Evolutionary conservation across 352 stramenopile species (phyloP).

Genomic region (Pythium biforme): DNA sequence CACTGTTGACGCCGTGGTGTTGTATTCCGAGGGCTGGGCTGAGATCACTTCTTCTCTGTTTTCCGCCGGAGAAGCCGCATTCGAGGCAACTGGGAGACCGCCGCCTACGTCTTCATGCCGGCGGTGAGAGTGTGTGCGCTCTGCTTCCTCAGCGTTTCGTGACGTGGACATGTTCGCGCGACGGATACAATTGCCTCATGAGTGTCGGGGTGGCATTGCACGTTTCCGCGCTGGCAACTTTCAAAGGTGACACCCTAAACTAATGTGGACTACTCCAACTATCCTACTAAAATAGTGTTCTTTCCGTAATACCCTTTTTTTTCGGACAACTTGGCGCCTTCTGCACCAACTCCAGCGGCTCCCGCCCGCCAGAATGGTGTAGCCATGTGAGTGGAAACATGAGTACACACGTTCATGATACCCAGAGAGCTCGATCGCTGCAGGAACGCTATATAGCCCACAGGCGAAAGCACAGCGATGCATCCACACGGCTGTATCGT

Average conservation of each 20-base stretch:
- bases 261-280: neutral
- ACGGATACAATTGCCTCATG: neutral
- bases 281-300: neutral
- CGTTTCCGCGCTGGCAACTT: neutral
- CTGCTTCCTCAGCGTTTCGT: neutral
- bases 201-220: neutral
- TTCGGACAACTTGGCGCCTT: neutral
- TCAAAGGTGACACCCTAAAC: neutral
- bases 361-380: constrained; percentile 2
- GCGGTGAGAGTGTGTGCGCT: neutral
- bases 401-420: no score
- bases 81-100: neutral
- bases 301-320: no score
- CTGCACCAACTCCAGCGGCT: neutral
- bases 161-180: constrained; percentile 3
- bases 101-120: neutral
- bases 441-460: no score
- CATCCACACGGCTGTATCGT: no score
- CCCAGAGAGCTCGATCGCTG: no score
- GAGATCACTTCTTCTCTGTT: no score
- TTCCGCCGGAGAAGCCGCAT: neutral
- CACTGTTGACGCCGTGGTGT: no score
- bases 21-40: no score
- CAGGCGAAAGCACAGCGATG: no score
- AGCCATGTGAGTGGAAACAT: neutral